Evolutionary conservation across 768 basidiomycete species (phyloP).

Genomic region (Russula brevipes): DNA sequence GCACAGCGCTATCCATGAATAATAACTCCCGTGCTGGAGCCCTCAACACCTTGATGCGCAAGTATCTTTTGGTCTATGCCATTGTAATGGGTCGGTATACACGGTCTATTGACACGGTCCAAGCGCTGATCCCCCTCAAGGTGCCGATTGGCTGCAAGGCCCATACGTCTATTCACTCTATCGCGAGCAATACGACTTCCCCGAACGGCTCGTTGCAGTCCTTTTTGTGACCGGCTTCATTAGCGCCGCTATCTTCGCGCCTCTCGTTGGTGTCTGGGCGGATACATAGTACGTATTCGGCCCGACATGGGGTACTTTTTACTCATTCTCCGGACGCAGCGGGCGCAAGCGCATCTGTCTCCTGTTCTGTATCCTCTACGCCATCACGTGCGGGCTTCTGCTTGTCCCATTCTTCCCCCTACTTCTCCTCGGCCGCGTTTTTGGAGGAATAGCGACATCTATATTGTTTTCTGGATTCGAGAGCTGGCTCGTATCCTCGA

Average conservation of each 20-base stretch:
- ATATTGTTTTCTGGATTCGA: slow-evolving; percentile 75
- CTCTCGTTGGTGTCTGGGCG: slow-evolving; percentile 71
- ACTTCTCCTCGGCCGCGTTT: slow-evolving; percentile 56
- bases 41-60: slow-evolving; percentile 20
- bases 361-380: slow-evolving; percentile 66
- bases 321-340: slow-evolving; percentile 33
- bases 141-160: slow-evolving; percentile 76
- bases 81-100: slow-evolving; percentile 15
- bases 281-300: slow-evolving; percentile 56
- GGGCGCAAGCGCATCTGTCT: slow-evolving; percentile 65
- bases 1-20: neutral
- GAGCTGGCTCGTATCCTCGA: slow-evolving; percentile 68
- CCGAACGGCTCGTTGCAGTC: slow-evolving; percentile 59
- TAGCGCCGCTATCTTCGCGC: slow-evolving; percentile 63
- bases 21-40: slow-evolving; percentile 14
- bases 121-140: slow-evolving; percentile 33
- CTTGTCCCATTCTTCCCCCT: slow-evolving; percentile 52
- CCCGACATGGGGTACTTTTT: neutral
- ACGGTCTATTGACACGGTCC: neutral
- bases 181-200: slow-evolving; percentile 57
- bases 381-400: slow-evolving; percentile 54
- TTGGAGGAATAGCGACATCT: slow-evolving; percentile 68
- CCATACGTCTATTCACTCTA: slow-evolving; percentile 76
- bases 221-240: slow-evolving; percentile 76
- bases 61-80: slow-evolving; percentile 25